These are phyloP conservation scores for Rutstroemia sp. DNA, from an alignment of 2,329 filamentous ascomycete genomes.

Conservation along the genomic window DNA sequence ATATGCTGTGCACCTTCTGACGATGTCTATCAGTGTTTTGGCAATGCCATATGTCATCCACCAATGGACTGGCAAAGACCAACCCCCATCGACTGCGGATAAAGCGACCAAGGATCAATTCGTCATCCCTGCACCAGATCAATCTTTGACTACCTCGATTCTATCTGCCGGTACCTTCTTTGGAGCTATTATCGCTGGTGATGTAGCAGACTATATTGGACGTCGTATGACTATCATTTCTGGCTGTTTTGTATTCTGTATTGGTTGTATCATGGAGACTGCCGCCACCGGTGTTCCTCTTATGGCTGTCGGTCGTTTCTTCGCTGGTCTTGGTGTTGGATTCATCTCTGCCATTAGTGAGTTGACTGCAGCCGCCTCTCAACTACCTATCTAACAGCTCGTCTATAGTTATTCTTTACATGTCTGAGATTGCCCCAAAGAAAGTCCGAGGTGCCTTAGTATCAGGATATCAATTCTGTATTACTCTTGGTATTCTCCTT, in stretches of 20 bases:
- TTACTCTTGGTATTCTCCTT: slow-evolving; percentile 71
- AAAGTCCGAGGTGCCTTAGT: slow-evolving; percentile 75
- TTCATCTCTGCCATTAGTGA: slow-evolving; percentile 62
- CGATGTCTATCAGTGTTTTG: slow-evolving; percentile 3
- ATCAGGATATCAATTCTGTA: slow-evolving; percentile 75
- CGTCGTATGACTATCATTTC: slow-evolving; percentile 64
- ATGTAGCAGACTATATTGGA: slow-evolving; percentile 67
- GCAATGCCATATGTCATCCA: not conserved
- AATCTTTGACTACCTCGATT: slow-evolving; percentile 59
- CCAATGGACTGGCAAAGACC: too few species aligned
- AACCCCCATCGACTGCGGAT: too few species aligned
- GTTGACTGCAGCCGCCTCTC: too few species aligned
- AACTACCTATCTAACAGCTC: too few species aligned
- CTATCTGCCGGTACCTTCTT: slow-evolving; percentile 75
- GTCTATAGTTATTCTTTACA: slow-evolving; percentile 64
- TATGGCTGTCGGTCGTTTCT: slow-evolving; percentile 55
- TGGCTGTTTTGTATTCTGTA: slow-evolving; percentile 62
- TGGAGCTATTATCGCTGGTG: slow-evolving; percentile 69
- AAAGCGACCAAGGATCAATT: slow-evolving; percentile 17
- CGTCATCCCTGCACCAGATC: slow-evolving; percentile 37
- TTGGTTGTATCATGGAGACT: slow-evolving; percentile 54
- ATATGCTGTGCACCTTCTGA: too few species aligned
- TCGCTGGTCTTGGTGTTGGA: slow-evolving; percentile 72
- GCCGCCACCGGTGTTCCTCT: slow-evolving; percentile 40
- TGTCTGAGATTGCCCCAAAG: slow-evolving; percentile 52